Evolutionary conservation across 2,329 filamentous ascomycete genomes (phyloP).

Genomic region (Daldinia sp.): DNA sequence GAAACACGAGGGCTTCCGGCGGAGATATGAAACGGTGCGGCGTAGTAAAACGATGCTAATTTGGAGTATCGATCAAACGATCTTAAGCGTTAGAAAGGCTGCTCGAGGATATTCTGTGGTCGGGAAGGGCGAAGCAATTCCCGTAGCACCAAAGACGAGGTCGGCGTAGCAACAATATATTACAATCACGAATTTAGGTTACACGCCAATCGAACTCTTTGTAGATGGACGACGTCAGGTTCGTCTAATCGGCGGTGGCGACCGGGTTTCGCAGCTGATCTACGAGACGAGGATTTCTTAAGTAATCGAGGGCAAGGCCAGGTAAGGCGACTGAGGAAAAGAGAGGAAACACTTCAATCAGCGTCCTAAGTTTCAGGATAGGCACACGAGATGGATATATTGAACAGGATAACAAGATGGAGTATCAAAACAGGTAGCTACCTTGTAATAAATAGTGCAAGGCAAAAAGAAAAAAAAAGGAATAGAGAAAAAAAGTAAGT

Average conservation of each 20-base stretch:
- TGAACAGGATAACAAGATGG: constrained; percentile 6
- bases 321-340: constrained; percentile 16
- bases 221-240: constrained; percentile 19
- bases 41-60: constrained; percentile 10
- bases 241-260: constrained; percentile 28
- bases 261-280: constrained; percentile 21
- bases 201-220: constrained; percentile 22
- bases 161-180: constrained; percentile 29
- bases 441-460: not conserved
- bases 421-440: constrained; percentile 12
- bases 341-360: constrained; percentile 25
- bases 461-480: constrained; percentile 2
- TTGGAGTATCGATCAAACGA: constrained; percentile 11
- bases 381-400: constrained; percentile 26
- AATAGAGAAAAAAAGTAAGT: not conserved
- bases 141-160: constrained; percentile 23
- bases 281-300: constrained; percentile 20
- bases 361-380: constrained; percentile 24
- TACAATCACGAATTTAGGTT: constrained; percentile 28
- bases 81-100: constrained; percentile 8
- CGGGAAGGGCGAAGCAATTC: constrained; percentile 20
- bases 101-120: constrained; percentile 6
- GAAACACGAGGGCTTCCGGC: constrained; percentile 36
- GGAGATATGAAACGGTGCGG: constrained; percentile 5
- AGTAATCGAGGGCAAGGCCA: constrained; percentile 22